Percentiles rank a stretch among this genome's conserved stretches.
Evolutionary conservation across 805 yeast species (phyloP).

Genomic region (Ogataea naganishii): DNA sequence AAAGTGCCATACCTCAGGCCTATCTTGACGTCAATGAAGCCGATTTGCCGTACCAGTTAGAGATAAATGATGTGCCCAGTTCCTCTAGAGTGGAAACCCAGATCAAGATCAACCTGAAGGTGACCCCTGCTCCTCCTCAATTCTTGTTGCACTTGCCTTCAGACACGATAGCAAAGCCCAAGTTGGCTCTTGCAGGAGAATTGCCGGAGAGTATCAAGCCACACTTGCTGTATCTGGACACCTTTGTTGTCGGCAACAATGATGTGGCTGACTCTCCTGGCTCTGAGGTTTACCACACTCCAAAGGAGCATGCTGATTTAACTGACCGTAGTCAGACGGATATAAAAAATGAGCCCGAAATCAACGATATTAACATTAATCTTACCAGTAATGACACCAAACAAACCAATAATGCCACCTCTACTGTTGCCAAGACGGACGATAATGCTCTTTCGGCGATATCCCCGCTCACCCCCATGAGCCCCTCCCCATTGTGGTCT

Average conservation of each 20-base stretch:
- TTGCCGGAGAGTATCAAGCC: conserved; percentile 40
- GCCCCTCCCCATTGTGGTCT: too few species aligned
- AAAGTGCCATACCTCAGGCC: conserved; percentile 15
- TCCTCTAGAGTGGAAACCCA: conserved; percentile 94
- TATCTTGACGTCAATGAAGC: conserved; percentile 16
- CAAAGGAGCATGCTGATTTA: too few species aligned
- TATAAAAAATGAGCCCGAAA: too few species aligned
- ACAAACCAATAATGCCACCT: background rate
- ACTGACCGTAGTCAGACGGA: too few species aligned
- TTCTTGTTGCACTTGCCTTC: conserved; percentile 71
- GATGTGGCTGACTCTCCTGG: conserved; percentile 4
- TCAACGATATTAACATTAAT: too few species aligned
- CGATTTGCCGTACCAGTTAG: conserved; percentile 38
- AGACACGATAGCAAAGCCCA: conserved; percentile 81
- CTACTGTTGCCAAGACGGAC: background rate
- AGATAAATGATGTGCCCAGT: conserved; percentile 58
- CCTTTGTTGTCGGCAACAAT: conserved; percentile 49
- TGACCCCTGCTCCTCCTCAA: conserved; percentile 74
- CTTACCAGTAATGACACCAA: too few species aligned
- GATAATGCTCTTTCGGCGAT: background rate
- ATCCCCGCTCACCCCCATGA: too few species aligned
- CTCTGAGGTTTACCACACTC: too few species aligned
- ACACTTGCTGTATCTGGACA: conserved; percentile 60
- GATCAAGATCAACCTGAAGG: conserved; percentile 61
- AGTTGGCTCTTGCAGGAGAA: conserved; percentile 53